These are phyloP conservation scores for Mucor mucedo DNA, from an alignment of 371 early-diverging fungal genomes.

Conservation along the genomic window DNA sequence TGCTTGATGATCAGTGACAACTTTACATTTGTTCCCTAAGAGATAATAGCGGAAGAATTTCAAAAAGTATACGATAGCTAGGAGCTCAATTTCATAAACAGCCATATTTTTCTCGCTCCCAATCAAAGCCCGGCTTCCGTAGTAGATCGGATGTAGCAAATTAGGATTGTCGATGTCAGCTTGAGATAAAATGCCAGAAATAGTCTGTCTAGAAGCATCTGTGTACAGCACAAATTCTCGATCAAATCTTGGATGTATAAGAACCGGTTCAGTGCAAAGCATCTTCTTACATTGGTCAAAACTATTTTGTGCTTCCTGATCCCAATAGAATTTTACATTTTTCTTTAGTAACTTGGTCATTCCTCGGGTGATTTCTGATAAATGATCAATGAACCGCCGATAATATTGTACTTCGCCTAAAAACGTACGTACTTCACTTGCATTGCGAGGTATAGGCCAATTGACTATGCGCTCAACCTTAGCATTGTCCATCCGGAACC, in stretches of 20 bases:
- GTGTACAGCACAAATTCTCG: not conserved
- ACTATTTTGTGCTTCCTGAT: not conserved
- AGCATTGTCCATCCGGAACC: not conserved
- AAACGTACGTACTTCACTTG: not conserved
- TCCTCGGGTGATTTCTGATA: not conserved
- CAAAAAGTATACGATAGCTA: conserved; percentile 12
- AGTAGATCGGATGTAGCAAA: not conserved
- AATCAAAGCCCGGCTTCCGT: too few relatives aligned
- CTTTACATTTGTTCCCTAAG: not conserved
- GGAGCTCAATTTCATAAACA: conserved; percentile 8
- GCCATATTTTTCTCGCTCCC: not conserved
- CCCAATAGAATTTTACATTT: not conserved
- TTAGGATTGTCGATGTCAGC: not conserved
- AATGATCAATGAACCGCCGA: not conserved
- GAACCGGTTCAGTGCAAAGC: not conserved
- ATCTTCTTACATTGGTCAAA: not conserved
- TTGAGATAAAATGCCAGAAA: not conserved
- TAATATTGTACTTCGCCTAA: not conserved
- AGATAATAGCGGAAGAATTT: conserved; percentile 6
- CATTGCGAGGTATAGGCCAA: not conserved
- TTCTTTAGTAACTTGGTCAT: not conserved
- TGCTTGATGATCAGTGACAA: conserved; percentile 2
- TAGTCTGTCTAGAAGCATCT: not conserved
- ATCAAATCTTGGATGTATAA: not conserved
- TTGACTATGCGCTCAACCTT: not conserved